Evolutionary conservation across 2,329 filamentous ascomycete genomes (phyloP), one percentile per base, ranked within the genome.

Genomic region (Pestalotiopsis fici): DNA sequence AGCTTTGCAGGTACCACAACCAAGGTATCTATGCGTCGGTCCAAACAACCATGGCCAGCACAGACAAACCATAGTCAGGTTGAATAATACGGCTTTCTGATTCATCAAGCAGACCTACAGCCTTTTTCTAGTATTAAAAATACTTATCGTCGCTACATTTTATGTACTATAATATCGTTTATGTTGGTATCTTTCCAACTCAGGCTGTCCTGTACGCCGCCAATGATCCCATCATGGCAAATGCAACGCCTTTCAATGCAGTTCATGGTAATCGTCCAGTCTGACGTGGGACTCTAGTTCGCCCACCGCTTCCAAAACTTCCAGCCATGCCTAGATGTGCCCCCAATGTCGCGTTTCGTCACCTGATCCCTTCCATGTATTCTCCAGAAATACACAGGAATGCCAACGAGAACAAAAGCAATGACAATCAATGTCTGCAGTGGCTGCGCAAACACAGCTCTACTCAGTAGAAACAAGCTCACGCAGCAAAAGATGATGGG

Each of bases 401-500:
- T 84, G 1, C 96, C 96, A 0, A 90, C 91, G 4, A 91, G 83
- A 68, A 98, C 93, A 75, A 98, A 99, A 0, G 83, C 90, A 5
- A 98, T 83, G 7, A 99, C 96, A 25, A 95, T 88, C 27, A 97
- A 78, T 0, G 95, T 97, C 84, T 99, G 95, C 64, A 97, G 74
- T 4, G 96, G 96, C 80, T 97, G 91, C 37, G 94, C 92, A 76
- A 99, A 96, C 15, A 98, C 90, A 3, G 95, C 94, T 63, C 96
- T 86, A 75, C 90, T 95, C 55, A 99, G 87, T 71, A 99, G 80
- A 77, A 99, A 99, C 71, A 99, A 80, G 77, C 93, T 97, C 50
- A 99, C 96, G 76, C 96, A 99, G 86, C 96, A 99, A 78, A 99
- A 99, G 66, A 98, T 95, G 71, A 99, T 95, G 12, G 96, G 96